A percentile compares a stretch with the other conserved stretches of the same genome.
Conservation (phyloP, 345 rosid genomes). For the Eucalyptus albens region DNA sequence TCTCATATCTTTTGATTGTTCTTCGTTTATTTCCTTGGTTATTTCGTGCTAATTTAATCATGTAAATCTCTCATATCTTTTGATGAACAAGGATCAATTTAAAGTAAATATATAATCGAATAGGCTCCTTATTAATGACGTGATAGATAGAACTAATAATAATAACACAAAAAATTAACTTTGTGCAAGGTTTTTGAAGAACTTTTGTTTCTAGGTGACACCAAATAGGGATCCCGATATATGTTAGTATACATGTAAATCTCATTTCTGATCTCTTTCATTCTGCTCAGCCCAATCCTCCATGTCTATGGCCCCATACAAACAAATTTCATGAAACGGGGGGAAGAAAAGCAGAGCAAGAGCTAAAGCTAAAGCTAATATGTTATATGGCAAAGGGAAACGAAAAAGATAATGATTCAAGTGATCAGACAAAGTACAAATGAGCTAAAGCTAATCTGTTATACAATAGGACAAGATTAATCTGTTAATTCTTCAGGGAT, state of each 20-base stretch:
- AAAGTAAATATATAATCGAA: background rate
- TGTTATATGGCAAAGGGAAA: background rate
- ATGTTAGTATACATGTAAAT: too few relatives aligned
- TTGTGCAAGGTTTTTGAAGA: background rate
- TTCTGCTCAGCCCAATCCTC: background rate
- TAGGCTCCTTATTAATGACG: background rate
- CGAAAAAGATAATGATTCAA: background rate
- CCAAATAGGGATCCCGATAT: background rate
- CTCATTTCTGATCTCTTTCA: background rate
- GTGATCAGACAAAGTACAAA: background rate
- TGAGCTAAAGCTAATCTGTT: background rate
- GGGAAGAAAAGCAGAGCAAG: background rate
- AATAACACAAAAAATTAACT: background rate
- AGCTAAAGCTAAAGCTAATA: too few relatives aligned
- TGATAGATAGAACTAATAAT: background rate
- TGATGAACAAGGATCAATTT: background rate
- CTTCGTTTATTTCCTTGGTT: too few relatives aligned
- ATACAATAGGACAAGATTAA: background rate
- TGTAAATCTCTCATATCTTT: too few relatives aligned
- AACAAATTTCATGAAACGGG: background rate
- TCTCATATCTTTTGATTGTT: too few relatives aligned
- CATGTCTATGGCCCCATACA: background rate
- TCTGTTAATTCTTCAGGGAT: background rate
- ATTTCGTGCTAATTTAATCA: too few relatives aligned
- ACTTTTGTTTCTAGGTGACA: background rate